These are phyloP conservation scores for Cinnamomum chago DNA, from an alignment of 164 flowering plant genomes.

Conservation along the genomic window DNA sequence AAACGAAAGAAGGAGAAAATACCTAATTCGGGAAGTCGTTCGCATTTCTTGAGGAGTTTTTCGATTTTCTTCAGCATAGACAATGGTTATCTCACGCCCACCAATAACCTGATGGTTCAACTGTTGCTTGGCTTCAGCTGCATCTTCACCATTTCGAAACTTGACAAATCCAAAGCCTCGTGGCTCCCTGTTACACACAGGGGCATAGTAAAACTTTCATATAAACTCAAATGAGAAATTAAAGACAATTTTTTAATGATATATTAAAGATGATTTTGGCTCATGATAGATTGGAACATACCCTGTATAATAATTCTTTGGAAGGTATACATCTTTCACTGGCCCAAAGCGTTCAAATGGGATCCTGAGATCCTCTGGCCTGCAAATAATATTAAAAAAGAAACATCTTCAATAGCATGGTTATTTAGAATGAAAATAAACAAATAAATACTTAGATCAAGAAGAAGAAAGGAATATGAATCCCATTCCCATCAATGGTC, in stretches of 20 bases:
- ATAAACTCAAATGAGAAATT: too few relatives aligned
- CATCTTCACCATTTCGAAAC: slow-evolving; percentile 80
- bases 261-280: too few relatives aligned
- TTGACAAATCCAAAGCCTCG: slow-evolving; percentile 98
- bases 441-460: too few relatives aligned
- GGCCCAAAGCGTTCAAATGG: slow-evolving; percentile 87
- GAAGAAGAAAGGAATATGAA: too few relatives aligned
- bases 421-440: too few relatives aligned
- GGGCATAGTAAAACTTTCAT: background rate
- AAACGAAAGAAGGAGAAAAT: background rate
- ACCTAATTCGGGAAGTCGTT: slow-evolving; percentile 51
- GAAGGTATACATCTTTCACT: slow-evolving; percentile 84
- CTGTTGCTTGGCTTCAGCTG: slow-evolving; percentile 79
- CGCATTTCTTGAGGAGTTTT: slow-evolving; percentile 96
- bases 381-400: slow-evolving; percentile 20
- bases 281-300: slow-evolving; percentile 18
- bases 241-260: too few relatives aligned
- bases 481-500: too few relatives aligned
- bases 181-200: slow-evolving; percentile 59
- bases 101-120: slow-evolving; percentile 74
- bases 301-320: slow-evolving; percentile 91
- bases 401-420: too few relatives aligned
- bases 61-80: slow-evolving; percentile 92
- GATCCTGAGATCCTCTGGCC: slow-evolving; percentile 73
- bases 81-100: slow-evolving; percentile 88